These are phyloP conservation scores for Aspergillus campestris DNA, from an alignment of 495 filamentous ascomycete species.

Conservation along the genomic window DNA sequence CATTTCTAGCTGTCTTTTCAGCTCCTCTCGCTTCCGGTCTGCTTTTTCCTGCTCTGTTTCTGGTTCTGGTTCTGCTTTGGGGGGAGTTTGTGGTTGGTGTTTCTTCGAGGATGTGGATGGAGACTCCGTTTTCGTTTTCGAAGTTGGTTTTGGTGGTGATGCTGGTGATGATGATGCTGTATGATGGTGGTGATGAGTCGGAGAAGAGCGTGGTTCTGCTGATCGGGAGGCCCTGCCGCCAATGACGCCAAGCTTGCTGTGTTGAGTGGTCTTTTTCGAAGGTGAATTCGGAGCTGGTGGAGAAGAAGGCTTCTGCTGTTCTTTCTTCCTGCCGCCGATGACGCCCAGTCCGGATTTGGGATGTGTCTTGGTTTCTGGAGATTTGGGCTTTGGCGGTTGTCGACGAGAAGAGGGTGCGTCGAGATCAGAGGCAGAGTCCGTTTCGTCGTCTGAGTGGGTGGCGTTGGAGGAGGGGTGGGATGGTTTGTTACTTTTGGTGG, in stretches of 20 bases:
- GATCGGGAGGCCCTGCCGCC: slow-evolving; percentile 19
- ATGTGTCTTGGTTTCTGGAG: background rate
- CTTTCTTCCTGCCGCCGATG: slow-evolving; percentile 13
- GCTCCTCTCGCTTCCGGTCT: slow-evolving; percentile 51
- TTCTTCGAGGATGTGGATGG: slow-evolving; percentile 8
- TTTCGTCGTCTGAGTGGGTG: slow-evolving; percentile 4
- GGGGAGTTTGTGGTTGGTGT: slow-evolving; percentile 7
- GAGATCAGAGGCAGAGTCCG: slow-evolving; percentile 6
- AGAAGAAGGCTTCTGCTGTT: slow-evolving; percentile 4
- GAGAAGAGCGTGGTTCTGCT: background rate
- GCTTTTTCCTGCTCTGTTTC: slow-evolving; percentile 45
- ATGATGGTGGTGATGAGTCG: background rate
- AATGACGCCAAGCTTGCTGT: slow-evolving; percentile 27
- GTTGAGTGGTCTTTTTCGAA: slow-evolving; percentile 16
- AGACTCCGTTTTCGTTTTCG: slow-evolving; percentile 1
- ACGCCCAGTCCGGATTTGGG: slow-evolving; percentile 8
- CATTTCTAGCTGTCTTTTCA: slow-evolving; percentile 56
- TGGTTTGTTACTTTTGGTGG: slow-evolving; percentile 1
- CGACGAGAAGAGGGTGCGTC: background rate
- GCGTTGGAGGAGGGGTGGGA: background rate
- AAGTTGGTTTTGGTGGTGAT: background rate
- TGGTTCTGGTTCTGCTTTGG: slow-evolving; percentile 14
- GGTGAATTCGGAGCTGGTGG: background rate
- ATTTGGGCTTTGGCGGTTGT: background rate
- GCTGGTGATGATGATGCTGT: too few species aligned